These are phyloP conservation scores for Diaporthe amygdali DNA, from an alignment of 2,329 filamentous ascomycete genomes.

Conservation along the genomic window DNA sequence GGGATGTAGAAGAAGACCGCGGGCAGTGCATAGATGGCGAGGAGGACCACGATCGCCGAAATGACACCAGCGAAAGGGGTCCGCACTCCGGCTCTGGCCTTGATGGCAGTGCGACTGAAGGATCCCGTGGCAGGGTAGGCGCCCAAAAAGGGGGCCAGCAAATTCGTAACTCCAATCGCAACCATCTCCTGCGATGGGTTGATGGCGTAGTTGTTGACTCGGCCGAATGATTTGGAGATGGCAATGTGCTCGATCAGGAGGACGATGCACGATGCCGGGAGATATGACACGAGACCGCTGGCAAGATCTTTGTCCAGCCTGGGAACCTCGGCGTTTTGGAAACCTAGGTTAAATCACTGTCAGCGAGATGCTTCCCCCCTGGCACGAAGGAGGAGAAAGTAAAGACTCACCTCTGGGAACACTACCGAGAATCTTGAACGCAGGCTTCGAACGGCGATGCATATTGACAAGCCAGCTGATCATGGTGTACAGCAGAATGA, in stretches of 20 bases:
- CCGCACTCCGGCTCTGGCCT: constrained; percentile 93
- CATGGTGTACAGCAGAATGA: constrained; percentile 90
- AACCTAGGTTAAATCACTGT: constrained; percentile 58
- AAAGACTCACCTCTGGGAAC: constrained; percentile 73
- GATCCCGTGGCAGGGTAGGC: constrained; percentile 93
- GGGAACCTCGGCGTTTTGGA: constrained; percentile 79
- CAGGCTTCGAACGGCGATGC: constrained; percentile 64
- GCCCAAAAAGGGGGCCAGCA: constrained; percentile 89
- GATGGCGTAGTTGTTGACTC: constrained; percentile 95
- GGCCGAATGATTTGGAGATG: constrained; percentile 95
- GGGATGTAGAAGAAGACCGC: constrained; percentile 95
- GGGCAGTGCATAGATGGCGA: constrained; percentile 88
- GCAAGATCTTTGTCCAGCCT: constrained; percentile 70
- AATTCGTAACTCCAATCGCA: constrained; percentile 88
- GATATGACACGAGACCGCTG: constrained; percentile 68
- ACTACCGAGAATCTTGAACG: constrained; percentile 74
- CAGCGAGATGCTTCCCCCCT: constrained; percentile 2
- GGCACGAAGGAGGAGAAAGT: background rate
- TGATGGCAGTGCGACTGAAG: constrained; percentile 95
- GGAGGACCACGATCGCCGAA: constrained; percentile 81
- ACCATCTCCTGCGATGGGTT: constrained; percentile 96
- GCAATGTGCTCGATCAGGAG: constrained; percentile 96
- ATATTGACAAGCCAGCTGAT: constrained; percentile 87
- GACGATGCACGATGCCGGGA: constrained; percentile 91
- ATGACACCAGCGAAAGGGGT: constrained; percentile 91